Evolutionary conservation across 1,139 yeast species (phyloP).

Genomic region (Scheffersomyces lignicola): DNA sequence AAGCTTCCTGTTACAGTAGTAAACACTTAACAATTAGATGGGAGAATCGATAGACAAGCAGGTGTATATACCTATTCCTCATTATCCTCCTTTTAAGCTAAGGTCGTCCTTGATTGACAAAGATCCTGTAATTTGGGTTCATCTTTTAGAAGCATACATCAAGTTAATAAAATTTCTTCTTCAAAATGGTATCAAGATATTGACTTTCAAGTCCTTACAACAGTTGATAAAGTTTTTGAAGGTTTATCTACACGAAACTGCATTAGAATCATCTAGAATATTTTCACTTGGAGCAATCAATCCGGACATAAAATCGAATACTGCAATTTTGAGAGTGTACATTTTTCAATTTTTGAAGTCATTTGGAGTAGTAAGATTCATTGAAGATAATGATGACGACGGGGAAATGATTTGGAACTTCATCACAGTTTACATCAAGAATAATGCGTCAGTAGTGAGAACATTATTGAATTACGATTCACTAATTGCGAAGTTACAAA

Average conservation of each 20-base stretch:
- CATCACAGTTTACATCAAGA: conserved; percentile 49
- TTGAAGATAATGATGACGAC: conserved; percentile 12
- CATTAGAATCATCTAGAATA: conserved; percentile 57
- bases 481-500: conserved; percentile 47
- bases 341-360: conserved; percentile 54
- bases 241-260: conserved; percentile 58
- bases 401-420: conserved; percentile 68
- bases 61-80: conserved; percentile 52
- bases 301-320: conserved; percentile 60
- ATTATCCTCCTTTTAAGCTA: conserved; percentile 70
- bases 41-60: neutral
- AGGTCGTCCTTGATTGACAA: conserved; percentile 74
- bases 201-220: conserved; percentile 56
- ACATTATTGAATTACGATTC: conserved; percentile 46
- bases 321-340: conserved; percentile 45
- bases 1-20: too few relatives aligned
- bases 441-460: conserved; percentile 49
- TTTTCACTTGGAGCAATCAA: conserved; percentile 70
- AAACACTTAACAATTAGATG: too few relatives aligned
- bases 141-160: conserved; percentile 63
- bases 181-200: conserved; percentile 27
- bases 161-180: conserved; percentile 48
- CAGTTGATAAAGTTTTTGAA: conserved; percentile 58
- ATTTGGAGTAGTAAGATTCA: conserved; percentile 55
- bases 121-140: conserved; percentile 83